A percentile compares a stretch with the other conserved stretches of the same genome.
Conservation (phyloP, 345 rosid genomes). For the Sapria himalayana region DNA sequence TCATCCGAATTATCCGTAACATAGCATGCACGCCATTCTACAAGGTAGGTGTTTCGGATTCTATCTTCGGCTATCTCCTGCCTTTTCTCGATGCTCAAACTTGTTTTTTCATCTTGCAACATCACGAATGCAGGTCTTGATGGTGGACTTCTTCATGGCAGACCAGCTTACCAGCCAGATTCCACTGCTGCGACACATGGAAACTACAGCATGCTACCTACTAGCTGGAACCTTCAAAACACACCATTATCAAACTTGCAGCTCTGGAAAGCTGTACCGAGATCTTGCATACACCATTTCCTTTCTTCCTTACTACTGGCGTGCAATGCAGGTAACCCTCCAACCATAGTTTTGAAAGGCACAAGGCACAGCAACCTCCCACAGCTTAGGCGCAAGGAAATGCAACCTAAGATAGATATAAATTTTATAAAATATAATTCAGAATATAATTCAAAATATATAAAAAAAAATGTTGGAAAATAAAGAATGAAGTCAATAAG, state of each 20-base stretch:
- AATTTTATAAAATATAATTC: no score
- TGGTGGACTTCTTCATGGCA: constrained; percentile 97
- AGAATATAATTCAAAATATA: no score
- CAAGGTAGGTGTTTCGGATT: constrained; percentile 54
- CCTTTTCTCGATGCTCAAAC: background rate
- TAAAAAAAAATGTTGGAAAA: no score
- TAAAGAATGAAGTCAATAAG: no score
- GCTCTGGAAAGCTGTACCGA: constrained; percentile 36
- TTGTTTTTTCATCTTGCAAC: background rate
- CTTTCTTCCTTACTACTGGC: constrained; percentile 81
- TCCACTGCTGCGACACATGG: constrained; percentile 66
- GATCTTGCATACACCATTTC: constrained; percentile 70
- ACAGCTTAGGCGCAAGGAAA: no score
- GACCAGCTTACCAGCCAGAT: constrained; percentile 97
- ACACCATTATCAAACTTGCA: constrained; percentile 45
- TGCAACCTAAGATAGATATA: no score
- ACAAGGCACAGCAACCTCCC: no score
- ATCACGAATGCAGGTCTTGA: constrained; percentile 30
- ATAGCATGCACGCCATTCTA: constrained; percentile 76
- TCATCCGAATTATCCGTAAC: constrained; percentile 56
- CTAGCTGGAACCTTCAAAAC: constrained; percentile 51
- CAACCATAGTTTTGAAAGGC: no score
- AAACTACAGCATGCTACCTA: constrained; percentile 71
- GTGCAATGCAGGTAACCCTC: constrained; percentile 69
- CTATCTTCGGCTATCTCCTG: no score